Percentiles rank a stretch among this genome's conserved stretches.
These are phyloP conservation scores for Mortierella sp. DNA, from an alignment of 371 early-diverging fungal genomes.

Conservation along the genomic window DNA sequence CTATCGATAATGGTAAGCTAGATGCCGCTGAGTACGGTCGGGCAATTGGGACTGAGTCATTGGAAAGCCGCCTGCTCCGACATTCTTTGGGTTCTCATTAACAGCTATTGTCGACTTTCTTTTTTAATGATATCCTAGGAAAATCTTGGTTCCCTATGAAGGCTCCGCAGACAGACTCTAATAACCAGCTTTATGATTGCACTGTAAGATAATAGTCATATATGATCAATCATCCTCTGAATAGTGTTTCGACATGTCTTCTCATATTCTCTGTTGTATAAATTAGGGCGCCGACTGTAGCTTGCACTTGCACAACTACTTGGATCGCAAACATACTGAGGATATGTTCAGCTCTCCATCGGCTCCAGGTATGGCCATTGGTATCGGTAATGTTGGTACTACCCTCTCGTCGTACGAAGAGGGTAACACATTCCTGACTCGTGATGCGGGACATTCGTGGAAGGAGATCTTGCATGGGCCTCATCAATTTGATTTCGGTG, in stretches of 20 bases:
- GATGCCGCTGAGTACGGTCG: too few relatives aligned
- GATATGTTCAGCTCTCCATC: slow-evolving; percentile 83
- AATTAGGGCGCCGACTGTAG: slow-evolving; percentile 64
- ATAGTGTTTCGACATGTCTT: neutral
- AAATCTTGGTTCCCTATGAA: slow-evolving; percentile 31
- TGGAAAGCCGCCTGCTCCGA: too few relatives aligned
- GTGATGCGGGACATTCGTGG: slow-evolving; percentile 89
- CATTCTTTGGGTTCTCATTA: too few relatives aligned
- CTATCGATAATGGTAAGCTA: slow-evolving; percentile 87
- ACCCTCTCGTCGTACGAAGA: slow-evolving; percentile 72
- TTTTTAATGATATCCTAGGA: slow-evolving; percentile 10
- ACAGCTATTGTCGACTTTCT: too few relatives aligned
- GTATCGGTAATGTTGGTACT: slow-evolving; percentile 92
- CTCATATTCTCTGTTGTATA: neutral
- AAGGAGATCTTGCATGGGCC: slow-evolving; percentile 77
- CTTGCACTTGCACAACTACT: slow-evolving; percentile 86
- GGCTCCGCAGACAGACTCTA: slow-evolving; percentile 29
- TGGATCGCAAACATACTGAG: slow-evolving; percentile 80
- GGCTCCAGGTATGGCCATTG: slow-evolving; percentile 92
- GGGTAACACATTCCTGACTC: slow-evolving; percentile 87
- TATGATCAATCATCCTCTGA: neutral
- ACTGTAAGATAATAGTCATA: slow-evolving; percentile 11
- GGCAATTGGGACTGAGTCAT: too few relatives aligned
- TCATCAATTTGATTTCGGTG: slow-evolving; percentile 89
- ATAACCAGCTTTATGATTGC: slow-evolving; percentile 33